phyloP scores from a whole-genome alignment of 208 protist genomes.

The Blastocrithidia nonstop region DNA sequence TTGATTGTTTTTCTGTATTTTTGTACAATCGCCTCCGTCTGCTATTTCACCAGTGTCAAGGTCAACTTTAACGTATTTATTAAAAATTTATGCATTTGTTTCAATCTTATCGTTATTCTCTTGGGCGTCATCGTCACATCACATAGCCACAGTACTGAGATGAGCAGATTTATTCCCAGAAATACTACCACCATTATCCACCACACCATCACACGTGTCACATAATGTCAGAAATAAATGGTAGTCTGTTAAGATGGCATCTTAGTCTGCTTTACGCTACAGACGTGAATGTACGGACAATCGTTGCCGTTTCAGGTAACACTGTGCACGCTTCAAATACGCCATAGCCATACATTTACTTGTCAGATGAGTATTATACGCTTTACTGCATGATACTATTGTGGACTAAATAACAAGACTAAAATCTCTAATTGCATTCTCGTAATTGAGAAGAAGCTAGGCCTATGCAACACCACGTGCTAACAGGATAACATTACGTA shows the following conservation, averaged over 20 bases:
- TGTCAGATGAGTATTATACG: no score
- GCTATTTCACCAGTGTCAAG: no score
- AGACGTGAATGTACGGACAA: no score
- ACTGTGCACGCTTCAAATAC: constrained; percentile 57
- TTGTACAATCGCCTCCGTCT: constrained; percentile 2
- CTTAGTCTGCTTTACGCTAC: constrained; percentile 27
- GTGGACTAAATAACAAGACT: constrained; percentile 44
- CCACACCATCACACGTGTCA: neutral
- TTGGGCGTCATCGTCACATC: no score
- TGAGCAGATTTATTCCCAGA: no score
- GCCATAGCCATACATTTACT: constrained; percentile 48
- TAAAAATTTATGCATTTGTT: no score
- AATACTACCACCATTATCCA: no score
- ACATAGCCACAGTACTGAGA: no score
- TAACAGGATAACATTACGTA: constrained; percentile 48
- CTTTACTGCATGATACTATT: no score
- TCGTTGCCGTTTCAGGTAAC: constrained; percentile 32
- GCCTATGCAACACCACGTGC: constrained; percentile 55
- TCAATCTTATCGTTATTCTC: no score
- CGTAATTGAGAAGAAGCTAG: constrained; percentile 26
- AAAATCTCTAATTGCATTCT: constrained; percentile 68
- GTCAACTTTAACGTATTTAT: no score
- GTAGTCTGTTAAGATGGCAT: constrained; percentile 38
- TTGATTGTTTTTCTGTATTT: constrained; percentile 1
- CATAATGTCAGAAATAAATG: constrained; percentile 20